A percentile compares a stretch with the other conserved stretches of the same genome.
Conservation (phyloP, 1,139 yeast species). For the Lodderomyces metapsilosis region DNA sequence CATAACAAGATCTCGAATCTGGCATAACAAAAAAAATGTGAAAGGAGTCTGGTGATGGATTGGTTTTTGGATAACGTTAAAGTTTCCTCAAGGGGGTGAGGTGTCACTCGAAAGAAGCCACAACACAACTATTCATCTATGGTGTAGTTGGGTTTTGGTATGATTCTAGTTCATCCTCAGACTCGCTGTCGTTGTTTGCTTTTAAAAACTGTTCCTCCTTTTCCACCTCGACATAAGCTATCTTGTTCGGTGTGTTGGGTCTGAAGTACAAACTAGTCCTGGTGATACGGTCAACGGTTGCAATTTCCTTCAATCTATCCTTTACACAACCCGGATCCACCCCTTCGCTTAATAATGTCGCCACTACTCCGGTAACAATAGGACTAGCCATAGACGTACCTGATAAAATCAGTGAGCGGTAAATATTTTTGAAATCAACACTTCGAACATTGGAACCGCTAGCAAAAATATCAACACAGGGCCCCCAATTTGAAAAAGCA, state of each 20-base stretch:
- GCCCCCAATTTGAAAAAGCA: constrained; percentile 82
- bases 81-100: neutral
- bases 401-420: constrained; percentile 47
- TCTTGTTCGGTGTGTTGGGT: constrained; percentile 37
- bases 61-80: neutral
- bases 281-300: constrained; percentile 37
- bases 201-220: constrained; percentile 13
- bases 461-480: constrained; percentile 81
- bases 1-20: constrained; percentile 3
- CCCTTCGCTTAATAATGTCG: constrained; percentile 62
- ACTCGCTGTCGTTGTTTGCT: constrained; percentile 15
- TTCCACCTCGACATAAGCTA: constrained; percentile 32
- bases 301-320: constrained; percentile 33
- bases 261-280: constrained; percentile 27
- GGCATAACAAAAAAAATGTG: constrained; percentile 2
- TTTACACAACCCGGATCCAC: constrained; percentile 41
- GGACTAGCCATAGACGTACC: constrained; percentile 95
- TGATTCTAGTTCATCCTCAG: constrained; percentile 3
- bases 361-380: constrained; percentile 70
- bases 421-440: constrained; percentile 27
- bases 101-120: too few relatives aligned
- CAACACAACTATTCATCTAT: neutral
- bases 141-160: neutral
- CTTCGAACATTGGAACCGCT: constrained; percentile 70
- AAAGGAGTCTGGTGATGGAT: too few relatives aligned